Conservation (phyloP, 2,329 filamentous ascomycete species). For the Nemania sp. region DNA sequence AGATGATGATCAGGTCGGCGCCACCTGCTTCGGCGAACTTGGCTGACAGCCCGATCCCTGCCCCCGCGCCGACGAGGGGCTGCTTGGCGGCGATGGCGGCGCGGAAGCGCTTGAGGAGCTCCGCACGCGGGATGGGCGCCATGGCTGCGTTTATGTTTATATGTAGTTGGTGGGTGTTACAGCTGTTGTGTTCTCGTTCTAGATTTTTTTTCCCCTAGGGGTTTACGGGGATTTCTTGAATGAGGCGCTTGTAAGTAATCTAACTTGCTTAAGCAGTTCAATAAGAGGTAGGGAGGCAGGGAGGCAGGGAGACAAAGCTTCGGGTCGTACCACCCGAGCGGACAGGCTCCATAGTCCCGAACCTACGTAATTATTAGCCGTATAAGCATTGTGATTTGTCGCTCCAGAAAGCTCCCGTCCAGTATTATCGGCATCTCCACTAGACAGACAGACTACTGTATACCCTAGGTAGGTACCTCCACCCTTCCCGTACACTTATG, state of each 20-base stretch:
- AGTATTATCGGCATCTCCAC: constrained; percentile 30
- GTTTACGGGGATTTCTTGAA: not conserved
- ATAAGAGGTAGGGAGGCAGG: too few species aligned
- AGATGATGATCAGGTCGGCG: constrained; percentile 77
- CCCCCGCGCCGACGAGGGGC: constrained; percentile 75
- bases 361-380: not conserved
- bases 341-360: too few species aligned
- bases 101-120: constrained; percentile 67
- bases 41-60: constrained; percentile 76
- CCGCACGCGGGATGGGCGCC: constrained; percentile 63
- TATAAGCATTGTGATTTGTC: constrained; percentile 8
- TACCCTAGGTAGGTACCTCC: not conserved
- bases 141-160: constrained; percentile 43
- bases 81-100: constrained; percentile 65
- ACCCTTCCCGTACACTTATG: not conserved
- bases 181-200: not conserved
- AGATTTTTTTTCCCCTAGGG: too few species aligned
- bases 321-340: not conserved
- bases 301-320: not conserved
- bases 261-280: constrained; percentile 9
- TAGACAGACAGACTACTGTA: not conserved
- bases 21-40: constrained; percentile 78
- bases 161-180: not conserved
- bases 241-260: not conserved
- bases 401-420: constrained; percentile 13